Evolutionary conservation across 768 basidiomycete species (phyloP), one percentile per base, ranked within the genome.

Genomic region (Galerina marginata): DNA sequence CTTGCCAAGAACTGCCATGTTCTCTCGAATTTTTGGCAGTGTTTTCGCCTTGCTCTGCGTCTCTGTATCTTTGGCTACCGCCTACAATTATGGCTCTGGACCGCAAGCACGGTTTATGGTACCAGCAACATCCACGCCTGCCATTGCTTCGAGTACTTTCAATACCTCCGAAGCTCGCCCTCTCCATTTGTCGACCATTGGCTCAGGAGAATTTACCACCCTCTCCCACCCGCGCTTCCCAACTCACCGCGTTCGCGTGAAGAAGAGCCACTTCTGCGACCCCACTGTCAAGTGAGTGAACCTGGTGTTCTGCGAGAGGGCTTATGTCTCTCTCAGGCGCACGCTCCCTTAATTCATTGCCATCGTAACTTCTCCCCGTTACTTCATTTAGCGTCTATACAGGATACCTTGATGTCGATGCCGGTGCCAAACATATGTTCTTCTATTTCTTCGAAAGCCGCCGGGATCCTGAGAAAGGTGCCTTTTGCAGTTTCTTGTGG

Each of bases 381-480:
- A 12, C 39, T 56, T 53, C 54, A 16, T 42, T 54, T 43, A 79
- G 78, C 49, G 74, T 73, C 11, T 80, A 75, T 56, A 77, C 77
- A 26, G 77, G 78, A 7, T 79, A 78, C 59, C 72, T 78, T 15
- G 77, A 79, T 59, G 75, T 79, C 14, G 76, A 79, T 54, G 72
- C 72, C 23, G 86, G 86, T 50, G 85, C 86, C 20, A 82, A 86
- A 56, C 87, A 88, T 62, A 55, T 88, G 42, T 88, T 87, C 72
- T 90, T 91, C 75, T 89, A 89, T 72, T 91, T 91, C 74, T 91
- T 91, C 71, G 88, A 91, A 73, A 87, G 85, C 62, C 75, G 90
- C 61, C 78, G 78, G 49, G 74, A 84, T 64, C 87, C 87, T 29
- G 80, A 75, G 14, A 79, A 75, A 65, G 85, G 86, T 79, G 70